Percentiles rank a stretch among this genome's conserved stretches.
Evolutionary conservation across 805 yeast genomes (phyloP).

Genomic region (Candida montana): DNA sequence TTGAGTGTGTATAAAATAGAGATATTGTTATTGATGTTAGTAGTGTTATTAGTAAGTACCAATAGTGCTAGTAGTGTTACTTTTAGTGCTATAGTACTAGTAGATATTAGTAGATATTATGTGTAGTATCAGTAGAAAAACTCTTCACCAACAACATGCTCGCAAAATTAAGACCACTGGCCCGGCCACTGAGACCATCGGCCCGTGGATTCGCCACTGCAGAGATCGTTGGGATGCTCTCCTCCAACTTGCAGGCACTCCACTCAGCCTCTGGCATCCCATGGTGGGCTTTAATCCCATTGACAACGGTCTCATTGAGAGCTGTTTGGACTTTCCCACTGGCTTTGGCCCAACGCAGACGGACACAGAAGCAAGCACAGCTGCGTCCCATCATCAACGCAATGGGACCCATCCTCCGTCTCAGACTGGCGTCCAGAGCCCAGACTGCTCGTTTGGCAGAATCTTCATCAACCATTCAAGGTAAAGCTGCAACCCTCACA

Average conservation of each 20-base stretch:
- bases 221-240: constrained; percentile 16
- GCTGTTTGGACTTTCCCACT: constrained; percentile 69
- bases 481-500: constrained; percentile 38
- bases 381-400: constrained; percentile 69
- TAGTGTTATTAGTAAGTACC: too few relatives aligned
- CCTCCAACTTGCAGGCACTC: constrained; percentile 35
- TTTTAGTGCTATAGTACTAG: too few relatives aligned
- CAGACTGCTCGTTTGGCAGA: constrained; percentile 22
- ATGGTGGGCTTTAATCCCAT: constrained; percentile 80
- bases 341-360: constrained; percentile 63
- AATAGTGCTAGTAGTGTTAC: too few relatives aligned
- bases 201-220: too few relatives aligned
- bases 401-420: constrained; percentile 66
- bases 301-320: constrained; percentile 62
- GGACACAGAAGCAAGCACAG: constrained; percentile 65
- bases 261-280: constrained; percentile 63
- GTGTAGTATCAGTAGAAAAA: too few relatives aligned
- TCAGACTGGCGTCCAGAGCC: constrained; percentile 38
- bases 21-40: too few relatives aligned
- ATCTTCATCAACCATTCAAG: constrained; percentile 11
- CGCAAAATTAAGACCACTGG: too few relatives aligned
- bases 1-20: too few relatives aligned
- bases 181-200: too few relatives aligned
- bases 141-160: too few relatives aligned
- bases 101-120: too few relatives aligned